Percentiles rank a stretch among this genome's conserved stretches.
These are phyloP conservation scores for Musa troglodytarum DNA, from an alignment of 176 grass and related monocot species.

Conservation along the genomic window DNA sequence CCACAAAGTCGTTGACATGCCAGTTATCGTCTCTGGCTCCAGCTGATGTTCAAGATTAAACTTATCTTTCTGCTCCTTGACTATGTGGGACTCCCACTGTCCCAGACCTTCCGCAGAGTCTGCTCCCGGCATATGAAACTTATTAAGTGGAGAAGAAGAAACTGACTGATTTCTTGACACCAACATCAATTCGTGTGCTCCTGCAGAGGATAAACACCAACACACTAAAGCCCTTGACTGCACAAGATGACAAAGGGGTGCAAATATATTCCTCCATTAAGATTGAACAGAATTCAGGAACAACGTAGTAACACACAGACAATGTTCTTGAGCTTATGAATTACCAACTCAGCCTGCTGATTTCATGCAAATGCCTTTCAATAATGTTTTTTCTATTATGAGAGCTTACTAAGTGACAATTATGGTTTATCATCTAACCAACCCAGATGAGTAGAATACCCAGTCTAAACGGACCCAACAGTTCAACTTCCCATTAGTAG, in stretches of 20 bases:
- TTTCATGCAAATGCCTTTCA: not conserved
- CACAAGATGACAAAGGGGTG: not conserved
- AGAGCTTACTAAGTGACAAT: not conserved
- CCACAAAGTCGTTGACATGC: slow-evolving; percentile 34
- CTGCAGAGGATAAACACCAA: slow-evolving; percentile 25
- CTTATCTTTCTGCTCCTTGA: slow-evolving; percentile 50
- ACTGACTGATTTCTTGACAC: slow-evolving; percentile 51
- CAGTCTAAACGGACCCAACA: not conserved
- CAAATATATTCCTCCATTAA: not conserved
- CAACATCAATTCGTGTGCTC: slow-evolving; percentile 25
- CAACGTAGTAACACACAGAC: not conserved
- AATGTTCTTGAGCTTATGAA: not conserved
- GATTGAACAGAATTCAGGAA: not conserved
- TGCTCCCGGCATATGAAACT: slow-evolving; percentile 48
- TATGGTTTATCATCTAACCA: not conserved
- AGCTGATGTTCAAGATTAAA: slow-evolving; percentile 50
- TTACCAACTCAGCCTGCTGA: not conserved
- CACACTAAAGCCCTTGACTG: not conserved
- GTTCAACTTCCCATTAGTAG: not conserved
- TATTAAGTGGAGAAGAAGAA: slow-evolving; percentile 56
- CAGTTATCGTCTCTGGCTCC: slow-evolving; percentile 37
- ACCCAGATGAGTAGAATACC: not conserved
- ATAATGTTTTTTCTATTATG: not conserved
- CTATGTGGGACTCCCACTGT: slow-evolving; percentile 25
- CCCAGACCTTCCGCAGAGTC: slow-evolving; percentile 28